These are phyloP conservation scores for Torrubiellomyces zombiae DNA, from an alignment of 2,329 filamentous ascomycete genomes.

Conservation along the genomic window DNA sequence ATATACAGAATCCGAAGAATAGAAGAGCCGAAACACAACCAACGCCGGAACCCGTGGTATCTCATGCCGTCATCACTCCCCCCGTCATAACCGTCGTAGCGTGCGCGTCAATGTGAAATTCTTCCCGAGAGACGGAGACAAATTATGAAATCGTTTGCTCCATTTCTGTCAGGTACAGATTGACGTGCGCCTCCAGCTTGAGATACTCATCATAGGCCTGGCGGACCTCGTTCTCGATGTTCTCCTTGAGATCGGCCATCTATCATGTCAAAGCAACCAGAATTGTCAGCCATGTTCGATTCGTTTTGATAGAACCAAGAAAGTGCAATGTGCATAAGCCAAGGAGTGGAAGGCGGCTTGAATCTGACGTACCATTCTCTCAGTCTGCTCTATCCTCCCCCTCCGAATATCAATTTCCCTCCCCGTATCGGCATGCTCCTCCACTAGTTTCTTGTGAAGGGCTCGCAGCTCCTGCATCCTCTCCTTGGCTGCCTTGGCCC, in stretches of 20 bases:
- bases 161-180: slow-evolving; percentile 97
- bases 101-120: too few relatives aligned
- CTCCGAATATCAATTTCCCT: slow-evolving; percentile 83
- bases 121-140: too few relatives aligned
- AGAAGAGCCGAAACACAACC: slow-evolving; percentile 1
- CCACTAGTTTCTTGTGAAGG: slow-evolving; percentile 63
- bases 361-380: slow-evolving; percentile 84
- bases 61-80: slow-evolving; percentile 7
- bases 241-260: slow-evolving; percentile 97
- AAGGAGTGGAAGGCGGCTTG: too few relatives aligned
- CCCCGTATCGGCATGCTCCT: slow-evolving; percentile 73
- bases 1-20: too few relatives aligned
- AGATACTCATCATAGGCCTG: slow-evolving; percentile 84
- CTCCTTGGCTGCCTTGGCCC: slow-evolving; percentile 64
- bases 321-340: too few relatives aligned
- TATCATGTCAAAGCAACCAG: slow-evolving; percentile 18
- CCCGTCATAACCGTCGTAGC: slow-evolving; percentile 5
- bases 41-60: slow-evolving; percentile 28
- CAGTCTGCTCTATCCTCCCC: slow-evolving; percentile 92
- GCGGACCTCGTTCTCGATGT: slow-evolving; percentile 88
- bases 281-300: slow-evolving; percentile 5
- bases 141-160: slow-evolving; percentile 73
- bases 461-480: slow-evolving; percentile 81
- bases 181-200: slow-evolving; percentile 95
- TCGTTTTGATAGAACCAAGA: slow-evolving; percentile 3